A percentile compares a stretch with the other conserved stretches of the same genome.
Evolutionary conservation across 352 stramenopile species (phyloP).

Genomic region (Globisporangium ultimum): DNA sequence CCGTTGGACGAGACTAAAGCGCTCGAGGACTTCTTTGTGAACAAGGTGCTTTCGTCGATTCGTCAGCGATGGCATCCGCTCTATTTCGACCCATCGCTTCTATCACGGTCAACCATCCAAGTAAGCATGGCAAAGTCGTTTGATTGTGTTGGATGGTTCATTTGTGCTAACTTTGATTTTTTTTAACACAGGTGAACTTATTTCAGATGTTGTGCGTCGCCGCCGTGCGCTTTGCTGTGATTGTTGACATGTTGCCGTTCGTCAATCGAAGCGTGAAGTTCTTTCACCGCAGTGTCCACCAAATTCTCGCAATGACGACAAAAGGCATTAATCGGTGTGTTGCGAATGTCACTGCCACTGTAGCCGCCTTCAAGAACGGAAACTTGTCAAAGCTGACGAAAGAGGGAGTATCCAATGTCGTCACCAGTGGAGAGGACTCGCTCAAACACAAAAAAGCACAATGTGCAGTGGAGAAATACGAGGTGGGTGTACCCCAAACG

Average conservation of each 20-base stretch:
- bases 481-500: slow-evolving; percentile 1
- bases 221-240: slow-evolving; percentile 44
- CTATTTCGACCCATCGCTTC: slow-evolving; percentile 49
- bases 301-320: slow-evolving; percentile 44
- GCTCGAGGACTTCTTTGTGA: slow-evolving; percentile 49
- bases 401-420: too few relatives aligned
- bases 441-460: slow-evolving; percentile 1
- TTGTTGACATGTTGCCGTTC: slow-evolving; percentile 57
- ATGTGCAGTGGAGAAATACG: slow-evolving; percentile 8
- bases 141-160: neutral
- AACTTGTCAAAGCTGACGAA: neutral
- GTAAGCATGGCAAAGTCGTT: slow-evolving; percentile 15
- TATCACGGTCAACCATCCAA: slow-evolving; percentile 37
- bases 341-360: slow-evolving; percentile 1
- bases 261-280: slow-evolving; percentile 39
- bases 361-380: neutral
- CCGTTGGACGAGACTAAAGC: slow-evolving; percentile 58
- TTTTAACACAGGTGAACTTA: slow-evolving; percentile 35
- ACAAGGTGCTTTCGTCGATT: slow-evolving; percentile 58
- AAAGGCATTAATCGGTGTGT: slow-evolving; percentile 43
- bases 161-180: neutral
- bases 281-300: slow-evolving; percentile 27
- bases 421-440: neutral
- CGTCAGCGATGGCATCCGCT: slow-evolving; percentile 68
- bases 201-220: slow-evolving; percentile 55